Evolutionary conservation across 1,284 basidiomycete species (phyloP).

Genomic region (Rhodotorula sp.): DNA sequence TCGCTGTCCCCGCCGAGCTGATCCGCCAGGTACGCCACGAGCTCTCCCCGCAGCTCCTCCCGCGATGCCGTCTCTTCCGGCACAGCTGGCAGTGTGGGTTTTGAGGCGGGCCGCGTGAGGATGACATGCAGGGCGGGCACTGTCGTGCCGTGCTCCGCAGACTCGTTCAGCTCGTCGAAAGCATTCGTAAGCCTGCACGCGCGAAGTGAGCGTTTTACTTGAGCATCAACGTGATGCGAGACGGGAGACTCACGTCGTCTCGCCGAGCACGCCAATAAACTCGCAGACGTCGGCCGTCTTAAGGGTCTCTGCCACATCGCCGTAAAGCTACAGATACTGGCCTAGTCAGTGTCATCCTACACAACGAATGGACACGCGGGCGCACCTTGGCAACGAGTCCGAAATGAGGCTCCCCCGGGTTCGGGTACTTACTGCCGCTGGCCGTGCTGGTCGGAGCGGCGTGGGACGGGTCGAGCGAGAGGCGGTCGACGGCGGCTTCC

Average conservation of each 20-base stretch:
- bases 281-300: conserved; percentile 43
- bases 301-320: conserved; percentile 33
- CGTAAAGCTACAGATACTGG: conserved; percentile 24
- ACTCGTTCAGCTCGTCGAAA: conserved; percentile 27
- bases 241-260: conserved; percentile 18
- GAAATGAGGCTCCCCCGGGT: conserved; percentile 35
- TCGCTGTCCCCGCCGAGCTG: conserved; percentile 66
- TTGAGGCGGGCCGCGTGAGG: conserved; percentile 14
- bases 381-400: conserved; percentile 42
- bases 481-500: conserved; percentile 13
- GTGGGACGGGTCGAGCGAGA: conserved; percentile 9
- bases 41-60: conserved; percentile 55
- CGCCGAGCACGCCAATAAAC: conserved; percentile 45
- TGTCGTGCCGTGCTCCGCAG: neutral
- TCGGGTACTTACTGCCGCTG: conserved; percentile 34
- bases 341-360: neutral
- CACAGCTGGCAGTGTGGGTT: neutral
- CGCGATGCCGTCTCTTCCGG: neutral
- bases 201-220: neutral
- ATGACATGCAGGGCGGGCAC: conserved; percentile 41
- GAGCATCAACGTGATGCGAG: neutral
- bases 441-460: neutral
- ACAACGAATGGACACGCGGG: too few relatives aligned
- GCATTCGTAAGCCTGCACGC: conserved; percentile 14
- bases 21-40: conserved; percentile 70